A percentile compares a stretch with the other conserved stretches of the same genome.
These are phyloP conservation scores for Neckera pumila DNA, from an alignment of 225 moss, liverwort and hornwort genomes.

Conservation along the genomic window DNA sequence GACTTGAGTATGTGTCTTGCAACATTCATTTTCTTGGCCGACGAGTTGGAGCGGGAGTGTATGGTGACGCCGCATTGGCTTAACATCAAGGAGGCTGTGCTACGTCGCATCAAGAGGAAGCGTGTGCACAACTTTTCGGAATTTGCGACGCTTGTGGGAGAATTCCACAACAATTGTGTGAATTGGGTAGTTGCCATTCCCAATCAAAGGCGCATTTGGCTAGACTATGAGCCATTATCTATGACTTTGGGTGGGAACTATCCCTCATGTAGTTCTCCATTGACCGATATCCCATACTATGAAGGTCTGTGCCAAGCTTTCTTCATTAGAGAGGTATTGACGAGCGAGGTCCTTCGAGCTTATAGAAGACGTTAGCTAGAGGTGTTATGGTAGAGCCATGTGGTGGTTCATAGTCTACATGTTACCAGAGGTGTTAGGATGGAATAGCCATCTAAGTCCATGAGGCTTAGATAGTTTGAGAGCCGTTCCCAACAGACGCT, in stretches of 20 bases:
- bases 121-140: not conserved
- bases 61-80: not conserved
- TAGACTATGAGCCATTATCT: not conserved
- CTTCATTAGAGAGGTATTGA: not conserved
- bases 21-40: fast-evolving
- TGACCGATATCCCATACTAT: not conserved
- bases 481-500: too few species aligned
- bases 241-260: not conserved
- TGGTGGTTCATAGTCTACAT: too few species aligned
- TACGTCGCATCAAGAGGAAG: not conserved
- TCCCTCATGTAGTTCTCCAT: not conserved
- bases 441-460: too few species aligned
- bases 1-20: not conserved
- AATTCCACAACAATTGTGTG: not conserved
- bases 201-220: fast-evolving
- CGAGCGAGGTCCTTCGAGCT: fast-evolving
- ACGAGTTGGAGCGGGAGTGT: not conserved
- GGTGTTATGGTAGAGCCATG: not conserved
- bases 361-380: not conserved
- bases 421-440: too few species aligned
- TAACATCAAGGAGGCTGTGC: not conserved
- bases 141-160: not conserved
- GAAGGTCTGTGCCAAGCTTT: not conserved
- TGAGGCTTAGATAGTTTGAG: too few species aligned
- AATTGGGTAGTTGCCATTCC: not conserved